Evolutionary conservation across 306 rosid genomes (phyloP).

Genomic region (Glycine latifolia): DNA sequence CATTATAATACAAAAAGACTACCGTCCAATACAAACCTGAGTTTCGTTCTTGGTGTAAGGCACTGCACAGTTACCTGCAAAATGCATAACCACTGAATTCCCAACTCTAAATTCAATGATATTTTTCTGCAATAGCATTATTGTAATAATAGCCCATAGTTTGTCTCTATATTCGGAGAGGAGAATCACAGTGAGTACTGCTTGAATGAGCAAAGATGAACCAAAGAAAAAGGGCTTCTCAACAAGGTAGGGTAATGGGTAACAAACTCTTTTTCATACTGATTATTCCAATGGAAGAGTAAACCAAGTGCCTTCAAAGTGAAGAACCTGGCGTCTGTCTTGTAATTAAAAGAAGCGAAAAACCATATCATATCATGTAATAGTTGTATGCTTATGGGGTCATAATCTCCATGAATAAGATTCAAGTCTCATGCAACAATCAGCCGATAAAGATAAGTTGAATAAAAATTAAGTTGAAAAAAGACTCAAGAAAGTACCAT

Average conservation of each 20-base stretch:
- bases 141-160: constrained; percentile 24
- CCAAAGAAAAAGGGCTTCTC: constrained; percentile 10
- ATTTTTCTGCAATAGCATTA: constrained; percentile 38
- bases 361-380: no score
- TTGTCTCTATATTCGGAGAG: constrained; percentile 23
- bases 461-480: constrained; percentile 36
- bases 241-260: constrained; percentile 39
- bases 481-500: neutral
- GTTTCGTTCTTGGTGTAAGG: constrained; percentile 55
- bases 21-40: constrained; percentile 51
- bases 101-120: constrained; percentile 9
- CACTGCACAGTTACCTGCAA: constrained; percentile 64
- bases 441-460: constrained; percentile 12
- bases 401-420: constrained; percentile 10
- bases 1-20: constrained; percentile 28
- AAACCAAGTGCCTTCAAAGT: constrained; percentile 22
- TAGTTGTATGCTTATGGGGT: neutral
- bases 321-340: constrained; percentile 18
- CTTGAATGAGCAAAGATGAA: constrained; percentile 40
- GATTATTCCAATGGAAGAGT: constrained; percentile 12
- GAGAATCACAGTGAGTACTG: constrained; percentile 20
- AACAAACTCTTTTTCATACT: neutral
- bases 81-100: constrained; percentile 44
- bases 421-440: constrained; percentile 18
- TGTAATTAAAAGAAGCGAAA: constrained; percentile 4